These are phyloP conservation scores for Talaromyces sp. DNA, from an alignment of 2,329 filamentous ascomycete genomes.

Conservation along the genomic window DNA sequence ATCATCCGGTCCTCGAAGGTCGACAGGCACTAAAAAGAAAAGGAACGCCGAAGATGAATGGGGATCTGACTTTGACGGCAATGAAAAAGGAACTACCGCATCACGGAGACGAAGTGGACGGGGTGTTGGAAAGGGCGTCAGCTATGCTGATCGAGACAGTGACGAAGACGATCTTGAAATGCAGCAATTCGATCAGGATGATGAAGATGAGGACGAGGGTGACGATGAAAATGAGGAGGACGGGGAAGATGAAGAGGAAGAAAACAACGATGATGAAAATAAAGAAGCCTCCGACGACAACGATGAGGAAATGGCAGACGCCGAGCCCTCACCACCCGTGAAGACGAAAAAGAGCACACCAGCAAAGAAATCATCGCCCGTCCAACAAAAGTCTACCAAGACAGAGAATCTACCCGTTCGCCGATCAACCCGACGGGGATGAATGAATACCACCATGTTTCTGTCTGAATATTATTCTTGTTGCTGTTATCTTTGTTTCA, in stretches of 20 bases:
- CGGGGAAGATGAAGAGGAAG: conserved; percentile 6
- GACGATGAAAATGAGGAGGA: conserved; percentile 23
- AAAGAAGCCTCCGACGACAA: conserved; percentile 3
- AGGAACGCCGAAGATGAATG: conserved; percentile 36
- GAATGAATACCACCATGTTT: neutral
- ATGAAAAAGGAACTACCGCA: conserved; percentile 25
- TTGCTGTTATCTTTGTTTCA: neutral
- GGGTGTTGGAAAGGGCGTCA: conserved; percentile 29
- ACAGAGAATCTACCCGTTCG: conserved; percentile 10
- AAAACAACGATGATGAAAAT: conserved; percentile 2
- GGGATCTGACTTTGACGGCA: conserved; percentile 38
- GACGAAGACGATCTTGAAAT: conserved; percentile 41
- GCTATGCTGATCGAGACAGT: conserved; percentile 40
- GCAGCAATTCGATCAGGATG: conserved; percentile 29
- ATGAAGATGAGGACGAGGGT: conserved; percentile 29
- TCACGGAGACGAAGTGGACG: conserved; percentile 36
- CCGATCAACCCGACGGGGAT: conserved; percentile 10
- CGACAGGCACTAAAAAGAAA: conserved; percentile 26
- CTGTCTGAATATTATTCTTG: neutral
- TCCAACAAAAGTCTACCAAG: conserved; percentile 3
- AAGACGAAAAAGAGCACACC: neutral
- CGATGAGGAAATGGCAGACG: conserved; percentile 10
- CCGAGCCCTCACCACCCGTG: neutral
- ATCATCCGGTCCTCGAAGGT: conserved; percentile 27
- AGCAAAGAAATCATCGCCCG: conserved; percentile 1